These are phyloP conservation scores for Hyaloscypha hepaticicola DNA, from an alignment of 495 filamentous ascomycete genomes.

Conservation along the genomic window DNA sequence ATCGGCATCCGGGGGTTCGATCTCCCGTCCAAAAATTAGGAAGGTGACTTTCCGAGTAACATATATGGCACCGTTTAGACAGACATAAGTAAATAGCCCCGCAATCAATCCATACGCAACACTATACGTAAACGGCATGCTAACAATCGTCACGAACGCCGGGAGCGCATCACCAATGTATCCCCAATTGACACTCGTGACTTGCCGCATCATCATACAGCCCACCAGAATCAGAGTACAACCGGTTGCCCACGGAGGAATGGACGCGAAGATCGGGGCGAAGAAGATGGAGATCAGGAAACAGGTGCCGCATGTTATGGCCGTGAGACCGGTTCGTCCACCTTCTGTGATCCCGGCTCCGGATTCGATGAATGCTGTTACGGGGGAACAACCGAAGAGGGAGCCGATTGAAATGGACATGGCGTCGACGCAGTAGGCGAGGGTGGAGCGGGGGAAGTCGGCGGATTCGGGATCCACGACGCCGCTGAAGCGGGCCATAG, in stretches of 20 bases:
- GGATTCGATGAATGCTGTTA: constrained; percentile 81
- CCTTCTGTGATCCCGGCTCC: constrained; percentile 83
- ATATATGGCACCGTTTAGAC: constrained; percentile 65
- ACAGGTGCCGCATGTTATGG: constrained; percentile 67
- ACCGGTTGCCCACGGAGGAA: constrained; percentile 83
- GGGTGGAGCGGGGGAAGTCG: constrained; percentile 70
- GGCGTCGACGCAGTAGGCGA: constrained; percentile 67
- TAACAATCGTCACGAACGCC: constrained; percentile 73
- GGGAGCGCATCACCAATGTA: constrained; percentile 70
- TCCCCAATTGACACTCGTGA: constrained; percentile 52
- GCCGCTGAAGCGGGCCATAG: constrained; percentile 76
- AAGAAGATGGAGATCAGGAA: constrained; percentile 83
- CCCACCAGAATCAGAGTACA: constrained; percentile 72
- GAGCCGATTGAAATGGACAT: constrained; percentile 70
- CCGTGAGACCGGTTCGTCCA: constrained; percentile 75
- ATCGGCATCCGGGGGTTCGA: constrained; percentile 70
- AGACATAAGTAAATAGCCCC: constrained; percentile 70
- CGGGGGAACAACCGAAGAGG: constrained; percentile 73
- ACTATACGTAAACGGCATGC: constrained; percentile 82
- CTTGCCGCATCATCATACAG: constrained; percentile 56
- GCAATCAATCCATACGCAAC: constrained; percentile 79
- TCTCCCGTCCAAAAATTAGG: constrained; percentile 44
- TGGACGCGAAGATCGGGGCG: constrained; percentile 77
- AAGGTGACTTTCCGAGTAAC: constrained; percentile 53
- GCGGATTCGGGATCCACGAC: constrained; percentile 51